These are phyloP conservation scores for Luffa aegyptiaca DNA, from an alignment of 306 rosid genomes.

Conservation along the genomic window DNA sequence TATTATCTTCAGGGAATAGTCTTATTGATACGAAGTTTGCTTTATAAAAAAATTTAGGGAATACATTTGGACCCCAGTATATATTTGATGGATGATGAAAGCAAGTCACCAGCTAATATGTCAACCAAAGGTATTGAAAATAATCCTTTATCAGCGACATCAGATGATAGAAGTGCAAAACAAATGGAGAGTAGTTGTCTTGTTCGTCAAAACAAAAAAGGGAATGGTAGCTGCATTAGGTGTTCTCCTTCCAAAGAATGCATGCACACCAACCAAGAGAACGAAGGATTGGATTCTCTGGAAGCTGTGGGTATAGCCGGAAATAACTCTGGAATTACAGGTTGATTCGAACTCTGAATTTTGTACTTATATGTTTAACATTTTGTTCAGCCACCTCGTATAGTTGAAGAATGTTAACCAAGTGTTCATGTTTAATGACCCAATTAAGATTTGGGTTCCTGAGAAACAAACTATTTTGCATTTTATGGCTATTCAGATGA, in stretches of 20 bases:
- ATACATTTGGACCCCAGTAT: conserved; percentile 96
- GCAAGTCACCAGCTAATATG: conserved; percentile 34
- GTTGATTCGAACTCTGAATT: conserved; percentile 22
- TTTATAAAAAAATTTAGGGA: conserved; percentile 44
- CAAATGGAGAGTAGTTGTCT: conserved; percentile 24
- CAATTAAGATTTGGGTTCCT: background rate
- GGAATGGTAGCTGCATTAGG: conserved; percentile 16
- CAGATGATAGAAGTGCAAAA: conserved; percentile 29
- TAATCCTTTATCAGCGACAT: conserved; percentile 21
- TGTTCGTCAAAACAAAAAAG: conserved; percentile 16
- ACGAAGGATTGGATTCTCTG: conserved; percentile 29
- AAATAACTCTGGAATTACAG: conserved; percentile 34
- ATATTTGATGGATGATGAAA: conserved; percentile 86
- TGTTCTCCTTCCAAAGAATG: conserved; percentile 25
- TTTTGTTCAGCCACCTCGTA: background rate
- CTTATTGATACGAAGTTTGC: background rate
- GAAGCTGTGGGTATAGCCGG: conserved; percentile 29
- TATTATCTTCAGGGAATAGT: background rate
- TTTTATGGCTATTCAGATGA: conserved; percentile 40
- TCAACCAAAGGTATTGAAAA: conserved; percentile 33
- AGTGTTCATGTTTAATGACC: background rate
- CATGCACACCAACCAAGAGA: conserved; percentile 26
- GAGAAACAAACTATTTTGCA: background rate
- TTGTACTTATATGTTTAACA: background rate
- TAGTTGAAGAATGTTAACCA: background rate